Evolutionary conservation across 179 eudicot genomes (phyloP), one percentile per base, ranked within the genome.

Genomic region (Patellifolia procumbens): DNA sequence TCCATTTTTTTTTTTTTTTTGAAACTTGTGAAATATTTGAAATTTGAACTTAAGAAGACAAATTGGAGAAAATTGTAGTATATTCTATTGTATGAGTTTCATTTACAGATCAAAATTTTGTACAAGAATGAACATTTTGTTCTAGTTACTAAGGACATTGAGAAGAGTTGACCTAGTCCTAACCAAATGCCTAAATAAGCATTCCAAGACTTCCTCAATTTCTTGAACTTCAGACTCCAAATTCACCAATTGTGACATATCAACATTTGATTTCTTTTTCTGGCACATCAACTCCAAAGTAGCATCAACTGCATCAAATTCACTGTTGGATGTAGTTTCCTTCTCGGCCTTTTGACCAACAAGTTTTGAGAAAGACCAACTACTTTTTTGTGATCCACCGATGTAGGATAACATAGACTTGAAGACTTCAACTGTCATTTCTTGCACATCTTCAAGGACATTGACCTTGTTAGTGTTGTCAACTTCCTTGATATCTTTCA

Each of bases 91-190:
- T n/a, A 65, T 13, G 1, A 60, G 5, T 60, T 26, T 59, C 9
- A 59, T 65, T 65, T 24, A 65, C 49, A 37, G 24, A 37, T 64
- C 48, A 64, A 64, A 59, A 34, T 19, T 7, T 8, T 65, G 61
- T 66, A 56, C 72, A 79, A 0, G 3, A 60, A 16, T 0, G 15
- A 1, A 35, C 11, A 13, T 67, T 74, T 34, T 31, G 43, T 22
- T 76, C 79, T 86, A 87, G 34, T 76, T 53, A 39, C 81, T 83
- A 49, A 81, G 75, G 74, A 81, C 79, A 73, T 87, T 85, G 32
- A 87, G 87, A 60, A 85, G 85, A 61, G 83, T 81, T 51, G 81
- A 85, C 76, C 88, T 81, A 46, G 87, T 75, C 74, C 80, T 83
- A 26, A 87, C 83, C 22, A 83, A 58, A 76, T 76, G 81, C 81